Percentiles rank a stretch among this genome's conserved stretches.
These are phyloP conservation scores for Mangifera indica DNA, from an alignment of 345 rosid species.

Conservation along the genomic window DNA sequence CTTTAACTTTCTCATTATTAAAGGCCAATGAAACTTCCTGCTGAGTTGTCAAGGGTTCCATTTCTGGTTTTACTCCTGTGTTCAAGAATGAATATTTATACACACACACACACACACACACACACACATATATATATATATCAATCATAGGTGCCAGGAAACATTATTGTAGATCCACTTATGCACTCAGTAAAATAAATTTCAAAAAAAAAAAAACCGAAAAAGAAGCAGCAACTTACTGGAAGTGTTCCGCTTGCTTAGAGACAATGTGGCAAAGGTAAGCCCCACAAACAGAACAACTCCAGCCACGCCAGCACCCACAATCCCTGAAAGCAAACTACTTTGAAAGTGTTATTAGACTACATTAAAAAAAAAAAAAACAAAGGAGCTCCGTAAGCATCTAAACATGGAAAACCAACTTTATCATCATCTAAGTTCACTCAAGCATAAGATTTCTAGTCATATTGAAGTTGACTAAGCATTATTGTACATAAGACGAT, in stretches of 20 bases:
- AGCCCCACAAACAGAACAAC: slow-evolving; percentile 55
- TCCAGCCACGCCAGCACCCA: slow-evolving; percentile 75
- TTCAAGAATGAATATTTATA: too few relatives aligned
- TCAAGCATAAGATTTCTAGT: not conserved
- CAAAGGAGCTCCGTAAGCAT: slow-evolving; percentile 2
- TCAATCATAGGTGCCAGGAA: not conserved
- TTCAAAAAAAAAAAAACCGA: not conserved
- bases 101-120: too few relatives aligned
- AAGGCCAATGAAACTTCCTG: slow-evolving; percentile 49
- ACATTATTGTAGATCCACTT: not conserved
- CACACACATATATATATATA: too few relatives aligned
- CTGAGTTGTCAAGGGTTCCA: slow-evolving; percentile 63
- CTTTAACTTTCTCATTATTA: slow-evolving; percentile 39
- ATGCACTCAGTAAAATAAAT: not conserved
- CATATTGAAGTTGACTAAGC: not conserved
- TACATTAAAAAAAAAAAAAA: slow-evolving; percentile 33
- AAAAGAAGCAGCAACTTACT: slow-evolving; percentile 47
- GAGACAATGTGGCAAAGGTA: slow-evolving; percentile 58
- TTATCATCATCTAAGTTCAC: not conserved
- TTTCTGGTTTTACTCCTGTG: slow-evolving; percentile 58
- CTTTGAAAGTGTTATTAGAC: slow-evolving; percentile 61
- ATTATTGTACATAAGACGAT: not conserved
- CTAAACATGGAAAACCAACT: not conserved
- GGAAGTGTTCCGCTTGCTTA: slow-evolving; percentile 49
- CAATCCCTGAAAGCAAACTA: slow-evolving; percentile 84